These are phyloP conservation scores for Amanita rubescens DNA, from an alignment of 768 basidiomycete genomes.

Conservation along the genomic window DNA sequence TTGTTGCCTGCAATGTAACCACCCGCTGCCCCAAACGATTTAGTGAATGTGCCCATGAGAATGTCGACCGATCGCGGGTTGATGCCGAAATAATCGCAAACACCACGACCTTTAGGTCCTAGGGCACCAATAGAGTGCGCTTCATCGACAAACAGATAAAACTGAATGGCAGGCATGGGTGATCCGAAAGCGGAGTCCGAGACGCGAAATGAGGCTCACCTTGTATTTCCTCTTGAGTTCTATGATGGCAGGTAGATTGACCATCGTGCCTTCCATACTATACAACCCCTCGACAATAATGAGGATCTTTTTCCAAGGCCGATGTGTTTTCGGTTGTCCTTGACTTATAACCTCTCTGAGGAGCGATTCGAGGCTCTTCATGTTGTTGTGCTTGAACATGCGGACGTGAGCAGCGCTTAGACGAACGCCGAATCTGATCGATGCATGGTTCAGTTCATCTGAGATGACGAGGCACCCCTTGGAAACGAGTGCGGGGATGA, in stretches of 20 bases:
- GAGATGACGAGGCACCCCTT: constrained; percentile 95
- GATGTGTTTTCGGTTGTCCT: constrained; percentile 93
- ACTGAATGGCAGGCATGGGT: constrained; percentile 42
- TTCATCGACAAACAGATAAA: constrained; percentile 94
- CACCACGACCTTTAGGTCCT: constrained; percentile 90
- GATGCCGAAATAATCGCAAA: constrained; percentile 89
- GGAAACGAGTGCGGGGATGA: constrained; percentile 82
- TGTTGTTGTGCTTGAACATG: constrained; percentile 97
- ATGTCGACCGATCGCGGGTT: constrained; percentile 79
- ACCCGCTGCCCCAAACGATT: constrained; percentile 89
- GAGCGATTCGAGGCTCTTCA: constrained; percentile 71
- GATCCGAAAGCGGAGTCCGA: background rate
- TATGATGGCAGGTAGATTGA: constrained; percentile 74
- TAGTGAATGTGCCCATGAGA: constrained; percentile 98
- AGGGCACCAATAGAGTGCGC: constrained; percentile 97
- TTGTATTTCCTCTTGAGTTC: constrained; percentile 94
- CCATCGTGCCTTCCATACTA: constrained; percentile 97
- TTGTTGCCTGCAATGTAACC: constrained; percentile 91
- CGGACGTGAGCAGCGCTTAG: constrained; percentile 83
- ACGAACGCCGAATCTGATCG: constrained; percentile 88
- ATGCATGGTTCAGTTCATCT: constrained; percentile 95
- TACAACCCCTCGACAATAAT: constrained; percentile 93
- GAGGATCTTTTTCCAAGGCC: constrained; percentile 99
- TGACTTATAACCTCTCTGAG: constrained; percentile 91
- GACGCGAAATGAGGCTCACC: constrained; percentile 36